phyloP scores from a whole-genome alignment of 2,329 filamentous ascomycete genomes.

The Botryosphaeria dothidea region DNA sequence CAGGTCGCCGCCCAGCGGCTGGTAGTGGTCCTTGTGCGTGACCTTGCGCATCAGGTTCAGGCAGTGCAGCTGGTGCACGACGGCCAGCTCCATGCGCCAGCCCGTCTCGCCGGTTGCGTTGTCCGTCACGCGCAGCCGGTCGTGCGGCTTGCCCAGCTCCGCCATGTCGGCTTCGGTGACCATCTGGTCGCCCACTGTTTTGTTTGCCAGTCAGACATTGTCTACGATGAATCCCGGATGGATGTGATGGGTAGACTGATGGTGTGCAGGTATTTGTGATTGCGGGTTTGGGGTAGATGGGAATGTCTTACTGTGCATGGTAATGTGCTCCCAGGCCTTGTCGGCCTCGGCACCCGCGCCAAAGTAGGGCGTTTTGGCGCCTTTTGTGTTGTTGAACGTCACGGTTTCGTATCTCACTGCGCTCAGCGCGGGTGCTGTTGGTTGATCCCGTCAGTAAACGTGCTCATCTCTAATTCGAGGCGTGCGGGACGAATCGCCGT shows the following conservation, averaged over 20 bases:
- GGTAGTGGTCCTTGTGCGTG: slow-evolving; percentile 36
- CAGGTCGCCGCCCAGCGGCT: slow-evolving; percentile 29
- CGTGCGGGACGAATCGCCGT: neutral
- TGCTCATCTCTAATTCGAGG: neutral
- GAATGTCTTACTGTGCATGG: slow-evolving; percentile 39
- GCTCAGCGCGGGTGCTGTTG: slow-evolving; percentile 6
- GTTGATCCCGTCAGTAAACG: neutral
- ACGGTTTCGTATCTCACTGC: slow-evolving; percentile 7
- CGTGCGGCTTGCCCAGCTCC: slow-evolving; percentile 53
- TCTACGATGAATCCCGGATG: too few species aligned
- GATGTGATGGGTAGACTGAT: too few species aligned
- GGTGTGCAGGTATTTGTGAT: slow-evolving; percentile 6
- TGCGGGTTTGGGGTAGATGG: neutral
- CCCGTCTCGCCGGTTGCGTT: slow-evolving; percentile 52
- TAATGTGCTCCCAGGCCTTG: slow-evolving; percentile 58
- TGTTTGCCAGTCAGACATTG: slow-evolving; percentile 30
- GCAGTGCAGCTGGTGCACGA: slow-evolving; percentile 36
- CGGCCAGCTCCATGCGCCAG: slow-evolving; percentile 27
- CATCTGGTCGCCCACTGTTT: slow-evolving; percentile 61
- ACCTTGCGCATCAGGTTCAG: slow-evolving; percentile 37
- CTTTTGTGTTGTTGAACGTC: slow-evolving; percentile 11
- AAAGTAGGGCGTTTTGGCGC: slow-evolving; percentile 44
- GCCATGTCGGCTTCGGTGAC: slow-evolving; percentile 56
- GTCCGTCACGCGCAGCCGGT: slow-evolving; percentile 58
- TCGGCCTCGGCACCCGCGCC: slow-evolving; percentile 60